Evolutionary conservation across 1,284 basidiomycete species (phyloP), one percentile per base, ranked within the genome.

Genomic region (Tausonia pullulans): DNA sequence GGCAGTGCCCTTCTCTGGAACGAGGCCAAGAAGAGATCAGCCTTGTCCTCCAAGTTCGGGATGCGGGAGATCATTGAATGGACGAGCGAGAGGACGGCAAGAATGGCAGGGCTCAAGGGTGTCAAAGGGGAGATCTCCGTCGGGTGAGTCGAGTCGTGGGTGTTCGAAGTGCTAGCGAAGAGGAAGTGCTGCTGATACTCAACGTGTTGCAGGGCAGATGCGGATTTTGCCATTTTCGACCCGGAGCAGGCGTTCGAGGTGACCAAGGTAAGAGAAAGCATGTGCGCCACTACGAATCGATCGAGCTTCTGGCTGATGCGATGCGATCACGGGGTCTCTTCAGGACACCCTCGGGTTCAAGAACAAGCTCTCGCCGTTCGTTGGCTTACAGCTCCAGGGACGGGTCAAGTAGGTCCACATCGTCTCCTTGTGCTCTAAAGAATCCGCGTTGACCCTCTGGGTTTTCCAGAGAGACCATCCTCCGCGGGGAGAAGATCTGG

Each of bases 321-420:
- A 11, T 9, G 5, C 44, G 3, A 10, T 6, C 13, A n/a, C 27
- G 14, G 16, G n/a, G 16, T 39, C n/a, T n/a, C 41, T 0, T 58
- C 67, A 90, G 87, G 85, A 92, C 40, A 84, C 84, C 44, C 78
- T 96, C 14, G 81, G 84, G 67, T 96, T 94, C 81, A 94, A 90
- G 79, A 95, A 96, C 78, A 94, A 93, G 75, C 73, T 94, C 13
- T 89, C 89, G 14, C 88, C 93, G 4, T 97, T 94, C 72, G 81
- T 88, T 69, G 90, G 90, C 5, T 77, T 83, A 71, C 79, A 72
- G 39, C 78, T 95, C 56, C 76, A 71, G n/a, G 92, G 92, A 0
- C 60, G 58, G 2, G 50, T 65, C 45, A 61, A 43, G 64, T 65
- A 14, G 6, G 60, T 56, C 9, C 40, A n/a, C 27, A n/a, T 39